Percentiles rank a stretch among this genome's conserved stretches.
Evolutionary conservation across 371 early-diverging fungal species (phyloP).

Genomic region (Phascolomyces articulosus): DNA sequence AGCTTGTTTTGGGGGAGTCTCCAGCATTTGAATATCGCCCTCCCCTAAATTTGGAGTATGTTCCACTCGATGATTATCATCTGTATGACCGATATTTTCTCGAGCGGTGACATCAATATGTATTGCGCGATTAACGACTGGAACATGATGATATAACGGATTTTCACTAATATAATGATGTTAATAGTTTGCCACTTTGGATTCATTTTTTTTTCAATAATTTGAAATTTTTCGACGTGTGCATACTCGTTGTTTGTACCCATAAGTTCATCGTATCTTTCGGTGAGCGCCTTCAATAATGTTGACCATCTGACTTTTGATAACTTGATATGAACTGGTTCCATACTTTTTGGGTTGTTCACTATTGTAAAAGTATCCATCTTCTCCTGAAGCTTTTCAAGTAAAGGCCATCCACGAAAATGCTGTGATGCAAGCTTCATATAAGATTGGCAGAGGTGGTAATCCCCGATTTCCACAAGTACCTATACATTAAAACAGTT

Average conservation of each 20-base stretch:
- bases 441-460: slow-evolving; percentile 43
- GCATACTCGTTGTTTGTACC: background rate
- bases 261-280: slow-evolving; percentile 7
- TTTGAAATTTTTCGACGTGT: too few relatives aligned
- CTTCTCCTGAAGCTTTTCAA: slow-evolving; percentile 23
- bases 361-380: slow-evolving; percentile 1
- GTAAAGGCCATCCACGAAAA: slow-evolving; percentile 43
- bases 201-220: too few relatives aligned
- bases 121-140: background rate
- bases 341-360: background rate
- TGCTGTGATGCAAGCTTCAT: slow-evolving; percentile 31
- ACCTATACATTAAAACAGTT: slow-evolving; percentile 34
- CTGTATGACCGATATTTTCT: background rate
- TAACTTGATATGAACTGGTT: slow-evolving; percentile 6
- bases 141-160: background rate
- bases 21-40: background rate
- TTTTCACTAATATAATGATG: background rate
- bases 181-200: background rate
- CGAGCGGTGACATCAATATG: slow-evolving; percentile 1
- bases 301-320: slow-evolving; percentile 11
- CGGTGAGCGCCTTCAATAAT: slow-evolving; percentile 8
- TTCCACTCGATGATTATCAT: background rate
- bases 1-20: background rate
- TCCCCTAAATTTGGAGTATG: background rate
- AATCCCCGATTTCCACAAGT: slow-evolving; percentile 61